phyloP scores from a whole-genome alignment of 2,329 filamentous ascomycete species.

The Trichoderma asperellum region DNA sequence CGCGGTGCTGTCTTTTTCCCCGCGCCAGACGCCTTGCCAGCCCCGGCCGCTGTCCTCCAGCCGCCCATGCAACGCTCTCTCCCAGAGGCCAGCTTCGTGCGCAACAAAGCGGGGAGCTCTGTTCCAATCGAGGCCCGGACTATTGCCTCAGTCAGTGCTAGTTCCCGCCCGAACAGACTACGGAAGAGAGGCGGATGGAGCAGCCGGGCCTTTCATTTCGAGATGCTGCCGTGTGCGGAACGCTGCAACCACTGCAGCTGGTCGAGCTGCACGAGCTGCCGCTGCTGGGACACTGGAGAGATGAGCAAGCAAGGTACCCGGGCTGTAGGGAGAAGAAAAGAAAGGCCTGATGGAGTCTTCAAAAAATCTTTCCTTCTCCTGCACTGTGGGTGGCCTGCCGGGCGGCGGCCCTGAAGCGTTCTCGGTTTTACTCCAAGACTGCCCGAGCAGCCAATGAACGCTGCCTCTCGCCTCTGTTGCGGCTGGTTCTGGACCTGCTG shows the following conservation, averaged over 20 bases:
- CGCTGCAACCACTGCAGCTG: neutral
- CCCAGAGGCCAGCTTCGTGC: conserved; percentile 8
- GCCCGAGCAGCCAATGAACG: conserved; percentile 24
- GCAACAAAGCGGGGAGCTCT: conserved; percentile 19
- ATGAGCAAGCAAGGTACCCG: conserved; percentile 26
- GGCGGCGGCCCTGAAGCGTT: conserved; percentile 7
- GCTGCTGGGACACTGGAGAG: neutral
- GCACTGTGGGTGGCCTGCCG: conserved; percentile 9
- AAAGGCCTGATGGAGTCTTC: neutral
- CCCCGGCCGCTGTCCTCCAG: conserved; percentile 12
- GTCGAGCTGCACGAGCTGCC: conserved; percentile 5
- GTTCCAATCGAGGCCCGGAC: conserved; percentile 24
- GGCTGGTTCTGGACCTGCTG: conserved; percentile 29
- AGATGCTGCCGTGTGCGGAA: conserved; percentile 14
- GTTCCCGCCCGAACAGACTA: conserved; percentile 24
- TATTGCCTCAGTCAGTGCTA: conserved; percentile 27
- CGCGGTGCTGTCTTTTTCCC: conserved; percentile 25
- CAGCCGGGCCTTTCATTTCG: conserved; percentile 28
- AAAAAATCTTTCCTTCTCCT: neutral
- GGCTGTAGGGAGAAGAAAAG: conserved; percentile 7
- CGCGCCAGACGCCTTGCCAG: conserved; percentile 25
- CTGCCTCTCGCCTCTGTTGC: conserved; percentile 1
- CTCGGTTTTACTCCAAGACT: conserved; percentile 26
- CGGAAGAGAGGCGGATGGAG: conserved; percentile 25
- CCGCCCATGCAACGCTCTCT: conserved; percentile 25